Evolutionary conservation across 202 grass and related monocot genomes (phyloP).

Genomic region (Digitaria exilis): DNA sequence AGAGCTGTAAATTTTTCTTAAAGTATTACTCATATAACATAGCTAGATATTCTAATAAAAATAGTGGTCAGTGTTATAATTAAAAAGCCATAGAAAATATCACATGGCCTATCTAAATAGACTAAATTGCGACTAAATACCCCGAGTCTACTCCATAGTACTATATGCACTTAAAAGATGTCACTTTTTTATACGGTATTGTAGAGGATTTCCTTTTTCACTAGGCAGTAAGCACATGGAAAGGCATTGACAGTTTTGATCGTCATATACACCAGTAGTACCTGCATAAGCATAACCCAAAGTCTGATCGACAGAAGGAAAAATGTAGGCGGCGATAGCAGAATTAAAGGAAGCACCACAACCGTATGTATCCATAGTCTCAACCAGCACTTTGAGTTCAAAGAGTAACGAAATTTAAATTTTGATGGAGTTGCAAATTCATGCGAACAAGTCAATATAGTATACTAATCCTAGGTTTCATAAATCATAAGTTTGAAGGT

Average conservation of each 20-base stretch:
- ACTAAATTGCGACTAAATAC: no score
- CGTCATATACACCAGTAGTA: background rate
- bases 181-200: background rate
- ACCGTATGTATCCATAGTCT: background rate
- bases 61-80: no score
- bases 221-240: background rate
- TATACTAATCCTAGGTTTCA: slow-evolving; percentile 22
- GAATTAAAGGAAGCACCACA: background rate
- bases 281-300: background rate
- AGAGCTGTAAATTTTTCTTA: no score
- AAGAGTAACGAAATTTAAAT: background rate
- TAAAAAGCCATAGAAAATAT: no score
- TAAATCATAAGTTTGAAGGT: slow-evolving; percentile 17
- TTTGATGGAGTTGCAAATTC: background rate
- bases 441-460: slow-evolving; percentile 4
- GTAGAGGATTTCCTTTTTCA: no score
- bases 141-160: no score
- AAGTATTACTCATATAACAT: no score
- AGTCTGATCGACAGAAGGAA: background rate
- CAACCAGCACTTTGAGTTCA: background rate
- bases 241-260: background rate
- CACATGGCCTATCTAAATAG: background rate
- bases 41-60: no score
- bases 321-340: background rate
- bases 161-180: no score